Conservation (phyloP, 768 basidiomycete genomes). For the Boletellus sp. region DNA sequence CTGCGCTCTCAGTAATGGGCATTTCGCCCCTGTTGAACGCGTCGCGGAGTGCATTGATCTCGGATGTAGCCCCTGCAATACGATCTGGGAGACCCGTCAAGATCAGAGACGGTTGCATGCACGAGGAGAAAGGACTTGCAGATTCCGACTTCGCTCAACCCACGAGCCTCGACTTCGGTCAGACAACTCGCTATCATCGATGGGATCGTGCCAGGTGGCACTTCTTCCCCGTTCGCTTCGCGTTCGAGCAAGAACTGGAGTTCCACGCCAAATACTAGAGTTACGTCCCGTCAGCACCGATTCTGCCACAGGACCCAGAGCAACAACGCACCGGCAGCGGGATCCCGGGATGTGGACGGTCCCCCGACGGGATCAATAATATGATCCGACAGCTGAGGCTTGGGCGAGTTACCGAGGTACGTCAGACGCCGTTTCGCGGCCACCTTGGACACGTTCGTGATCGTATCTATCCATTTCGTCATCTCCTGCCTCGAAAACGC, state of each 20-base stretch:
- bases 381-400: conserved; percentile 71
- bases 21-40: conserved; percentile 72
- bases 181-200: conserved; percentile 63
- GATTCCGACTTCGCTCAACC: conserved; percentile 77
- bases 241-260: conserved; percentile 64
- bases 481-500: conserved; percentile 68
- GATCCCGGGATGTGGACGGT: conserved; percentile 56
- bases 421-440: conserved; percentile 78
- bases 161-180: conserved; percentile 67
- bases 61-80: conserved; percentile 70
- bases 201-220: conserved; percentile 60
- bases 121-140: conserved; percentile 45
- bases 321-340: conserved; percentile 58
- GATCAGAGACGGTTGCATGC: neutral
- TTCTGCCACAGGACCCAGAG: neutral
- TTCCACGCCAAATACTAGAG: conserved; percentile 71
- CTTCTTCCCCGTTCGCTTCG: conserved; percentile 49
- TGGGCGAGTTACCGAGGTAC: conserved; percentile 73
- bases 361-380: conserved; percentile 55
- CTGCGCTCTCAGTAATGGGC: conserved; percentile 56
- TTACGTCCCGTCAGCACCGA: conserved; percentile 5
- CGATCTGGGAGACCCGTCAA: conserved; percentile 52
- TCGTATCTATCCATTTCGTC: conserved; percentile 73
- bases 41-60: conserved; percentile 67
- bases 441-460: conserved; percentile 64